These are phyloP conservation scores for Striga asiatica DNA, from an alignment of 257 asterid species.

Conservation along the genomic window DNA sequence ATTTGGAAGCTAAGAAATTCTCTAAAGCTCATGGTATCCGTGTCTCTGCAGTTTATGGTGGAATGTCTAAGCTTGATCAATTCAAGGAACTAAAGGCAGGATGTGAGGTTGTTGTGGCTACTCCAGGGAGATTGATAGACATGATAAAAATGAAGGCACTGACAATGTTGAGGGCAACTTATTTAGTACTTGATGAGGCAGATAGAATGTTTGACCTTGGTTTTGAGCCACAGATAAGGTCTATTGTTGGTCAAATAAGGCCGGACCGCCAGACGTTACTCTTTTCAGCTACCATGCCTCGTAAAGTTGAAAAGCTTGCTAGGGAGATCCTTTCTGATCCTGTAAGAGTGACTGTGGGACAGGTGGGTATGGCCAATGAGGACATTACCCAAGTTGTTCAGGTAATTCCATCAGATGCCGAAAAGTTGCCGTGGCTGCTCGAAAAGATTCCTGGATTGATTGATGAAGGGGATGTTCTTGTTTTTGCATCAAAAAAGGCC, in stretches of 20 bases:
- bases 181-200: slow-evolving; percentile 95
- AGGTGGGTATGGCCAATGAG: slow-evolving; percentile 96
- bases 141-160: slow-evolving; percentile 92
- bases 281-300: slow-evolving; percentile 98
- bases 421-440: slow-evolving; percentile 86
- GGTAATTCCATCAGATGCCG: slow-evolving; percentile 69
- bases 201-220: slow-evolving; percentile 99
- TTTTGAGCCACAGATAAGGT: slow-evolving; percentile 94
- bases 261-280: slow-evolving; percentile 94
- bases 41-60: slow-evolving; percentile 95
- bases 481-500: slow-evolving; percentile 88
- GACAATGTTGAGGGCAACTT: slow-evolving; percentile 75
- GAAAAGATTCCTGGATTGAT: slow-evolving; percentile 84
- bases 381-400: slow-evolving; percentile 88
- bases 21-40: slow-evolving; percentile 76
- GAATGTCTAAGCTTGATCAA: slow-evolving; percentile 96
- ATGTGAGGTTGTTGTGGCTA: slow-evolving; percentile 91
- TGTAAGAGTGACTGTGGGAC: slow-evolving; percentile 88
- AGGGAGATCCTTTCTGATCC: slow-evolving; percentile 94
- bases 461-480: slow-evolving; percentile 88
- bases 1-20: slow-evolving; percentile 86
- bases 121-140: slow-evolving; percentile 96
- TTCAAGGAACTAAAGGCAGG: slow-evolving; percentile 97
- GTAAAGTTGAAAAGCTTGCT: slow-evolving; percentile 90
- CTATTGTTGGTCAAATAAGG: slow-evolving; percentile 92